Conservation (phyloP, 1,284 basidiomycete species). For the Omphalotus olearius region DNA sequence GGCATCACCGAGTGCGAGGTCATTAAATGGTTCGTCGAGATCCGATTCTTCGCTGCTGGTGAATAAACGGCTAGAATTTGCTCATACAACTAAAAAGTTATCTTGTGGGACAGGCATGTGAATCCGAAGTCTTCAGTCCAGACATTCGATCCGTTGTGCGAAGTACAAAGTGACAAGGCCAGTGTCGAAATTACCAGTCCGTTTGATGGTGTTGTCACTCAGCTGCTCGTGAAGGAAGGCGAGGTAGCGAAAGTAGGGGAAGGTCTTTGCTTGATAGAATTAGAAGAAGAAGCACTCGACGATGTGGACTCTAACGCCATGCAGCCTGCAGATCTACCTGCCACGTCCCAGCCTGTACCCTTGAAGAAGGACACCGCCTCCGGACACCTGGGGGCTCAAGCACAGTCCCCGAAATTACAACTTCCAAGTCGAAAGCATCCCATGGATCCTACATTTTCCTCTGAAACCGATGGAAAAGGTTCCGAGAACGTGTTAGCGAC, state of each 20-base stretch:
- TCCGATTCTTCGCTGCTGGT: slow-evolving; percentile 13
- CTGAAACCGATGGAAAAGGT: slow-evolving; percentile 12
- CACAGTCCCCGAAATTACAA: slow-evolving; percentile 11
- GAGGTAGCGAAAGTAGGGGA: slow-evolving; percentile 86
- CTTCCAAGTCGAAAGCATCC: slow-evolving; percentile 12
- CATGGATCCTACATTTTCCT: slow-evolving; percentile 15
- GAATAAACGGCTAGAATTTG: not conserved
- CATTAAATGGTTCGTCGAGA: slow-evolving; percentile 71
- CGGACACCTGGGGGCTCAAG: slow-evolving; percentile 15
- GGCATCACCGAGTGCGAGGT: slow-evolving; percentile 90
- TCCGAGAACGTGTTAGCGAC: slow-evolving; percentile 50
- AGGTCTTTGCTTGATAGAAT: slow-evolving; percentile 81
- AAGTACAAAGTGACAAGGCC: slow-evolving; percentile 94
- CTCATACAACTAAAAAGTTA: too few relatives aligned
- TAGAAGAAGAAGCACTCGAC: slow-evolving; percentile 53
- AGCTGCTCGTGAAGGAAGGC: slow-evolving; percentile 77
- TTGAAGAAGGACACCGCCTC: slow-evolving; percentile 8
- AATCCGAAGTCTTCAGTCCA: slow-evolving; percentile 55
- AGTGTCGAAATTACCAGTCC: slow-evolving; percentile 93
- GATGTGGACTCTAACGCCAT: slow-evolving; percentile 15
- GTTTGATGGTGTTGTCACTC: slow-evolving; percentile 73
- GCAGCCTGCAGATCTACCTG: slow-evolving; percentile 3
- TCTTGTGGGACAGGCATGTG: slow-evolving; percentile 45
- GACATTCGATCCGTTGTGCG: slow-evolving; percentile 85
- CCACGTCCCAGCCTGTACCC: not conserved